Conservation (phyloP, 2,329 filamentous ascomycete genomes). For the Aspergillus brasiliensis region DNA sequence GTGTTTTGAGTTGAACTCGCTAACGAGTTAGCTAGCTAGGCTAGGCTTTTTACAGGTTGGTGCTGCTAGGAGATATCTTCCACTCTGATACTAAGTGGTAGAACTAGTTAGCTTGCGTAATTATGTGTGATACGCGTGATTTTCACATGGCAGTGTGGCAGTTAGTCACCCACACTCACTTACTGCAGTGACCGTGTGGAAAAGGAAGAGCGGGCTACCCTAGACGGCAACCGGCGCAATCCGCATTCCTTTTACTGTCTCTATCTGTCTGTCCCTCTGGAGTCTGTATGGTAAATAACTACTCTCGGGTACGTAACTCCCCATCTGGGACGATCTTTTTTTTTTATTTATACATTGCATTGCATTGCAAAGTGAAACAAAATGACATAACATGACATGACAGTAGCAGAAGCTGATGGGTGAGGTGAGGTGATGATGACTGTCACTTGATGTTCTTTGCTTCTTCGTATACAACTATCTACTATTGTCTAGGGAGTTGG, state of each 20-base stretch:
- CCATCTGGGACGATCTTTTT: constrained; percentile 8
- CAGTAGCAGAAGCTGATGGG: neutral
- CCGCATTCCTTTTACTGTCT: constrained; percentile 2
- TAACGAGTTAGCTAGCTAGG: too few species aligned
- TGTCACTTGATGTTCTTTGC: constrained; percentile 14
- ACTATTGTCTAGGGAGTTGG: too few species aligned
- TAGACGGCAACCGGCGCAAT: neutral
- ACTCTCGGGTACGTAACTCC: too few species aligned
- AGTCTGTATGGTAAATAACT: too few species aligned
- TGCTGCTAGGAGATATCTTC: neutral
- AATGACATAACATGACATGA: too few species aligned
- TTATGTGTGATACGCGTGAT: neutral
- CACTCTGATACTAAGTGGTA: too few species aligned
- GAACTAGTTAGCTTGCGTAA: neutral
- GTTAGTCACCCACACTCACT: neutral
- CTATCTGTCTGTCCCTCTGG: constrained; percentile 1
- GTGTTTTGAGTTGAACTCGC: neutral
- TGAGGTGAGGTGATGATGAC: constrained; percentile 9
- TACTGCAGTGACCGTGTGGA: neutral
- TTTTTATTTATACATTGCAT: neutral
- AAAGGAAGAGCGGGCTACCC: neutral
- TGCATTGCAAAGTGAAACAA: too few species aligned
- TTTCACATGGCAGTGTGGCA: constrained; percentile 1
- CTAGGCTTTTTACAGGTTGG: too few species aligned
- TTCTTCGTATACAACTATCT: neutral